Evolutionary conservation across 192 early-diverging fungal genomes (phyloP).

Genomic region (Phycomyces nitens): DNA sequence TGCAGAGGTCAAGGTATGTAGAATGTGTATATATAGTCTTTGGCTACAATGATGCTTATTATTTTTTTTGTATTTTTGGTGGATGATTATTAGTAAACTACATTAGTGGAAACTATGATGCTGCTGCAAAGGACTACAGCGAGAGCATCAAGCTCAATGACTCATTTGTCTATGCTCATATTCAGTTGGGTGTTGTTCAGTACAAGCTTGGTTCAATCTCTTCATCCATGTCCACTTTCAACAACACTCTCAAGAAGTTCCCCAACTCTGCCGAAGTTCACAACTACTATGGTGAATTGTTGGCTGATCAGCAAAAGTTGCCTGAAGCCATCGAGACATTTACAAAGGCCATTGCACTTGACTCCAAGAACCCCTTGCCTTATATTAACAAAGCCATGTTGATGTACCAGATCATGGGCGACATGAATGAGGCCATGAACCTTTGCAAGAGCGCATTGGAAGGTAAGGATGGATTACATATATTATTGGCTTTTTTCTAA

Average conservation of each 20-base stretch:
- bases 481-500: neutral
- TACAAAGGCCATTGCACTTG: conserved; percentile 83
- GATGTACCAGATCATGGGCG: conserved; percentile 73
- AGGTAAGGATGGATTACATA: conserved; percentile 23
- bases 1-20: conserved; percentile 37
- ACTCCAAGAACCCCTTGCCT: conserved; percentile 83
- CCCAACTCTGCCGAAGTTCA: conserved; percentile 79
- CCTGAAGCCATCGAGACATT: conserved; percentile 82
- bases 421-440: conserved; percentile 70
- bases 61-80: conserved; percentile 2
- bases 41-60: neutral
- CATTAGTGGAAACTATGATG: conserved; percentile 75
- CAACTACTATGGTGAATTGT: conserved; percentile 97
- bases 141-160: conserved; percentile 75
- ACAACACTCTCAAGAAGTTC: conserved; percentile 76
- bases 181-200: conserved; percentile 91
- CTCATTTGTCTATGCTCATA: conserved; percentile 84
- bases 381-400: conserved; percentile 94
- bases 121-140: conserved; percentile 82
- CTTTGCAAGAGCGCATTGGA: conserved; percentile 78
- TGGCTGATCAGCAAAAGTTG: conserved; percentile 81
- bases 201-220: conserved; percentile 84
- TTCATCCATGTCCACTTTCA: conserved; percentile 74
- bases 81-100: conserved; percentile 62
- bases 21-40: neutral